Percentiles rank a stretch among this genome's conserved stretches.
Evolutionary conservation across 1,139 yeast species (phyloP).

Genomic region (Zygosaccharomyces pseudobailii): DNA sequence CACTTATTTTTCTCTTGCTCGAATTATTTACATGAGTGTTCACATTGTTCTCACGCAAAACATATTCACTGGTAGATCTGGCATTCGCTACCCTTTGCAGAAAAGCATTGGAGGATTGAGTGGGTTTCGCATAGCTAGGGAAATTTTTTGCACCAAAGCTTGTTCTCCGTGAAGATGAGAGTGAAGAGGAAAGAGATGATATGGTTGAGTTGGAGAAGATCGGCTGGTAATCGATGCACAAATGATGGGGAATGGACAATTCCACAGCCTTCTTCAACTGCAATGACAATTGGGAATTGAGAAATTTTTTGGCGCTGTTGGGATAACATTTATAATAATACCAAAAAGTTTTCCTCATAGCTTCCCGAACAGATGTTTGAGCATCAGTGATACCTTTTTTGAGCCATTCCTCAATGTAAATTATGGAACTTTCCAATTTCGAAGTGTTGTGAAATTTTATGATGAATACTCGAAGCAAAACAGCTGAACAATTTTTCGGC

Average conservation of each 20-base stretch:
- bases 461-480: constrained; percentile 64
- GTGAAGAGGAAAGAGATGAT: constrained; percentile 6
- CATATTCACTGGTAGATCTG: constrained; percentile 28
- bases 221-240: constrained; percentile 24
- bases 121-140: constrained; percentile 35
- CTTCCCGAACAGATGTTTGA: constrained; percentile 72
- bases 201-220: constrained; percentile 5
- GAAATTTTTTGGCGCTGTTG: constrained; percentile 37
- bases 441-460: constrained; percentile 40
- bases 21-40: neutral
- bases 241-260: constrained; percentile 46
- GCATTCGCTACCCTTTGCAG: constrained; percentile 14
- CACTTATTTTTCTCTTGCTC: constrained; percentile 22
- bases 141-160: constrained; percentile 21
- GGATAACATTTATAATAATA: constrained; percentile 50
- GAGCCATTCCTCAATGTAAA: constrained; percentile 49
- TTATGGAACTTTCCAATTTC: constrained; percentile 40
- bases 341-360: constrained; percentile 76
- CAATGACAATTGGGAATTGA: constrained; percentile 36
- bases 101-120: constrained; percentile 24
- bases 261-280: constrained; percentile 54
- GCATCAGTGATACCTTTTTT: constrained; percentile 70
- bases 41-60: constrained; percentile 8
- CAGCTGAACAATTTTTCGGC: constrained; percentile 65
- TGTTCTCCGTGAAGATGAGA: constrained; percentile 15